These are phyloP conservation scores for Teratosphaeria epicoccoides DNA, from an alignment of 2,329 filamentous ascomycete species.

Conservation along the genomic window DNA sequence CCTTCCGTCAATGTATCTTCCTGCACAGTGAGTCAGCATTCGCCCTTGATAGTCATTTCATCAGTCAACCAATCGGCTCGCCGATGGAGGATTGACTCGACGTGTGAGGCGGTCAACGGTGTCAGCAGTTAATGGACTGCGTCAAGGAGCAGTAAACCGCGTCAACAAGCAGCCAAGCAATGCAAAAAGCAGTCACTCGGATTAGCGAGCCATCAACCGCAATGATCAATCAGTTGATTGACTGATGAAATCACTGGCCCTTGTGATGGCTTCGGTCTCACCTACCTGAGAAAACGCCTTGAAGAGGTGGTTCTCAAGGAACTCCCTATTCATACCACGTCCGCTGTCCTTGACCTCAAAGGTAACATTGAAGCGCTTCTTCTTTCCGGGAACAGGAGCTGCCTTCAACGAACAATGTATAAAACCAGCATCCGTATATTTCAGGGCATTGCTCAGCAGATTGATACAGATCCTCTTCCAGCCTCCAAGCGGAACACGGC, in stretches of 20 bases:
- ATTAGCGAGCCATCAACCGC: too few relatives aligned
- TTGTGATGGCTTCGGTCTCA: background rate
- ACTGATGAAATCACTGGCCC: too few relatives aligned
- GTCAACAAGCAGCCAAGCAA: too few relatives aligned
- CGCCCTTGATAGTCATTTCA: too few relatives aligned
- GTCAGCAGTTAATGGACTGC: too few relatives aligned
- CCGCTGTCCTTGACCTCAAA: conserved; percentile 50
- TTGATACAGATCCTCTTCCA: conserved; percentile 37
- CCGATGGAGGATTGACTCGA: too few relatives aligned
- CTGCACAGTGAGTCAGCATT: conserved; percentile 25
- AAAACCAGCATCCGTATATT: conserved; percentile 35
- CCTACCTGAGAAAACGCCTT: conserved; percentile 44
- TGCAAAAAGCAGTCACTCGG: too few relatives aligned
- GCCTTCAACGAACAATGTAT: conserved; percentile 27
- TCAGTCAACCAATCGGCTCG: too few relatives aligned
- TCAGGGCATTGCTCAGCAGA: conserved; percentile 39
- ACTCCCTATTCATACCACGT: conserved; percentile 54
- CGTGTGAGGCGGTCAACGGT: too few relatives aligned
- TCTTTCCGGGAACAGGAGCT: conserved; percentile 10
- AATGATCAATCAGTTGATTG: too few relatives aligned
- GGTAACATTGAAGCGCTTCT: conserved; percentile 13
- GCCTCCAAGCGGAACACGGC: conserved; percentile 34
- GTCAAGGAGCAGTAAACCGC: too few relatives aligned
- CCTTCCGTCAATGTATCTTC: conserved; percentile 53
- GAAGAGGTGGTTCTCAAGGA: conserved; percentile 50